Conservation (phyloP, 257 asterid genomes). For the Solanum ossicruentum region DNA sequence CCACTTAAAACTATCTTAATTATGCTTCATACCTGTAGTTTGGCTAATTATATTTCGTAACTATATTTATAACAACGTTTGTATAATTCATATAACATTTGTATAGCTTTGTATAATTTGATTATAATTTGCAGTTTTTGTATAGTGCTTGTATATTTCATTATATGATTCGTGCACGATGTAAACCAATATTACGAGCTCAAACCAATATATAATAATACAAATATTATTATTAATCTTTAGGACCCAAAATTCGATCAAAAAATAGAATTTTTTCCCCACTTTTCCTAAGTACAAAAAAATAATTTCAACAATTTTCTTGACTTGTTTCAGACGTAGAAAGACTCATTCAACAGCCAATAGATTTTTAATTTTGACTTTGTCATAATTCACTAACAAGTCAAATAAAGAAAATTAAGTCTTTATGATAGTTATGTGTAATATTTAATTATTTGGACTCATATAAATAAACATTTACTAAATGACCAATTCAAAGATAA, state of each 20-base stretch:
- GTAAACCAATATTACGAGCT: not conserved
- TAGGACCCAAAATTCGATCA: not conserved
- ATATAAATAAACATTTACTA: not conserved
- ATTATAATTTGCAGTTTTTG: too few relatives aligned
- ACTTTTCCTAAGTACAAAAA: not conserved
- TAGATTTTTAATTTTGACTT: not conserved
- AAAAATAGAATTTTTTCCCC: not conserved
- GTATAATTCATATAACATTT: too few relatives aligned
- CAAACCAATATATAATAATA: not conserved
- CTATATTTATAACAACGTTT: too few relatives aligned
- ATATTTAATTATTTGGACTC: not conserved
- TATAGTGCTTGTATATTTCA: too few relatives aligned
- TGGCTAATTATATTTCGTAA: too few relatives aligned
- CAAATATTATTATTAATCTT: not conserved
- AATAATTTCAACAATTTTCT: not conserved
- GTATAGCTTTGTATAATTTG: too few relatives aligned
- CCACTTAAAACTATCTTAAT: too few relatives aligned
- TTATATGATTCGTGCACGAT: too few relatives aligned
- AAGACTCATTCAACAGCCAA: not conserved
- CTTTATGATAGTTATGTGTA: not conserved
- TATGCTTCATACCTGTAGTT: too few relatives aligned
- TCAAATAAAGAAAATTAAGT: not conserved
- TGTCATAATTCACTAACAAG: not conserved
- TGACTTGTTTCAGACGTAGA: not conserved
- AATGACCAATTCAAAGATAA: not conserved